A percentile compares a stretch with the other conserved stretches of the same genome.
These are phyloP conservation scores for Raphanus sativus DNA, from an alignment of 345 rosid species.

Conservation along the genomic window DNA sequence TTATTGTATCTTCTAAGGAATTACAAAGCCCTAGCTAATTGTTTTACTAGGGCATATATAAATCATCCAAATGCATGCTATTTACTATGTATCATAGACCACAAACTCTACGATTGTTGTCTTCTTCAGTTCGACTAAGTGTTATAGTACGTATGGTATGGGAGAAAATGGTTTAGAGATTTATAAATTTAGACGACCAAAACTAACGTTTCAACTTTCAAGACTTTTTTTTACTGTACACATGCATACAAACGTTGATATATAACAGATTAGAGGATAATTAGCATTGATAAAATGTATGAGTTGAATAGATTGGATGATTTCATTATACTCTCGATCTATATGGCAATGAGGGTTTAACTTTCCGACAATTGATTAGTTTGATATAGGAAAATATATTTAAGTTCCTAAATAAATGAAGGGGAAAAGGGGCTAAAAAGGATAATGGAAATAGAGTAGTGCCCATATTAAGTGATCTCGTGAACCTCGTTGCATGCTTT, in stretches of 20 bases:
- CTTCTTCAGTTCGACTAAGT: constrained; percentile 3
- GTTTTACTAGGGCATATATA: constrained; percentile 19
- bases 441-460: constrained; percentile 24
- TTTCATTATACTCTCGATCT: background rate
- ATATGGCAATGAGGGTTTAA: constrained; percentile 1
- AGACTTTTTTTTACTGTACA: background rate
- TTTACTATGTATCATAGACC: constrained; percentile 4
- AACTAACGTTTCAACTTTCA: background rate
- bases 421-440: constrained; percentile 1
- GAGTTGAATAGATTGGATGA: background rate
- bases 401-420: constrained; percentile 5
- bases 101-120: constrained; percentile 15
- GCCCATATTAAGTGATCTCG: constrained; percentile 39
- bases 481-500: constrained; percentile 43
- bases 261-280: background rate
- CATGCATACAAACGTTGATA: constrained; percentile 11
- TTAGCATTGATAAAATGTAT: background rate
- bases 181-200: background rate
- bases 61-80: background rate
- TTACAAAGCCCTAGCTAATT: constrained; percentile 30
- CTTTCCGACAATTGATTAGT: constrained; percentile 6
- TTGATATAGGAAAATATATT: background rate
- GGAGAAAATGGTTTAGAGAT: constrained; percentile 1
- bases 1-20: constrained; percentile 21
- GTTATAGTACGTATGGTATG: constrained; percentile 16